Conservation (phyloP, 768 basidiomycete species). For the Rhodotorula sphaerocarpa region DNA sequence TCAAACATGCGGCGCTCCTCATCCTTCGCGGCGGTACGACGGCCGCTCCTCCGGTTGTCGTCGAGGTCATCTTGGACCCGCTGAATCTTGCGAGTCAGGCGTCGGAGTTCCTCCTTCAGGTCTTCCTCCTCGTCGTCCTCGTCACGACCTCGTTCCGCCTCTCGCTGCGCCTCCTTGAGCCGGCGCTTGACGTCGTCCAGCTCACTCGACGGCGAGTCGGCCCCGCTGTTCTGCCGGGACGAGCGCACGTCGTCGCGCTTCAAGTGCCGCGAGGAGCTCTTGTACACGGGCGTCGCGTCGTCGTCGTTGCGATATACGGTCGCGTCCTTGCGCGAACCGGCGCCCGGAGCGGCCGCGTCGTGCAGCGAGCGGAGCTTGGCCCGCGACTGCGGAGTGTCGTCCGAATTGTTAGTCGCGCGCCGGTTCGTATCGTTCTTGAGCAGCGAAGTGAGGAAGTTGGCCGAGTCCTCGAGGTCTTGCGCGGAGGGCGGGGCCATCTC, state of each 20-base stretch:
- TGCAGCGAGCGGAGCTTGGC: slow-evolving; percentile 63
- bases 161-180: slow-evolving; percentile 65
- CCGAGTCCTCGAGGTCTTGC: slow-evolving; percentile 76
- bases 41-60: slow-evolving; percentile 62
- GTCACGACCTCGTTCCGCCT: slow-evolving; percentile 67
- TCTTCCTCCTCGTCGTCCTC: slow-evolving; percentile 75
- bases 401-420: slow-evolving; percentile 50
- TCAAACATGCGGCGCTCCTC: slow-evolving; percentile 79
- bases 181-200: slow-evolving; percentile 78
- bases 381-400: slow-evolving; percentile 51
- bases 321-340: slow-evolving; percentile 56
- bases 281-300: slow-evolving; percentile 61
- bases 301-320: slow-evolving; percentile 79
- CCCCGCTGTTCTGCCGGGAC: slow-evolving; percentile 41
- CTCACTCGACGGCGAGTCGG: slow-evolving; percentile 53
- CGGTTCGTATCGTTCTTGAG: slow-evolving; percentile 67
- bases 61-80: slow-evolving; percentile 87
- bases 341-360: slow-evolving; percentile 17
- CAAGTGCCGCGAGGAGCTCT: slow-evolving; percentile 70
- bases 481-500: slow-evolving; percentile 90
- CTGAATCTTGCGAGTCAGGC: slow-evolving; percentile 73
- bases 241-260: slow-evolving; percentile 71
- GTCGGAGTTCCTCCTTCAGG: slow-evolving; percentile 80
- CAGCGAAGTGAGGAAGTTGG: slow-evolving; percentile 77
- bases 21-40: slow-evolving; percentile 63